Evolutionary conservation across 768 basidiomycete species (phyloP).

Genomic region (Pleurotus sapidus): DNA sequence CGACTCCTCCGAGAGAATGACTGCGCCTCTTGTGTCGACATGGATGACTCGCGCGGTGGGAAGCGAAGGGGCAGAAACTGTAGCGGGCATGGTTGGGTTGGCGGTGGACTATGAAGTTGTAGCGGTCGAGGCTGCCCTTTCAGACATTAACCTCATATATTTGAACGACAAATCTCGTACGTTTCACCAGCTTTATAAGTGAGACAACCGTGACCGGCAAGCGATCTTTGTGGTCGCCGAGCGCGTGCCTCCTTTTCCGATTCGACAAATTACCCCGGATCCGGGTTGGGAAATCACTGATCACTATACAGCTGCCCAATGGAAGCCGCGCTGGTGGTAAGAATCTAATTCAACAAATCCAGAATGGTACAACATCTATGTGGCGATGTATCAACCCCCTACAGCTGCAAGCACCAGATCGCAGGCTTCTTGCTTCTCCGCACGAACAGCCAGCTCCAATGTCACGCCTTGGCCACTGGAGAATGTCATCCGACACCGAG

Average conservation of each 20-base stretch:
- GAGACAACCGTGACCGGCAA: constrained; percentile 1
- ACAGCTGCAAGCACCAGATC: constrained; percentile 90
- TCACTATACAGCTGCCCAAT: background rate
- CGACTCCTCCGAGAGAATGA: constrained; percentile 92
- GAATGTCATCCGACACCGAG: constrained; percentile 94
- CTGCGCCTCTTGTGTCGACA: constrained; percentile 91
- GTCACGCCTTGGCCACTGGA: constrained; percentile 89
- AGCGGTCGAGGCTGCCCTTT: too few species aligned
- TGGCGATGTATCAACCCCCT: constrained; percentile 43
- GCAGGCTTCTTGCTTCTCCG: constrained; percentile 86
- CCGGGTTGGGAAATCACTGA: background rate
- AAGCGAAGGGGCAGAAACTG: constrained; percentile 56
- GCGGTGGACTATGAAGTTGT: too few species aligned
- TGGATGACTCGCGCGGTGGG: constrained; percentile 86
- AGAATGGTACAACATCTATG: constrained; percentile 7
- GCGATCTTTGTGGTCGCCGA: constrained; percentile 1
- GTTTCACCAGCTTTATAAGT: constrained; percentile 4
- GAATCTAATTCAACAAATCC: constrained; percentile 14
- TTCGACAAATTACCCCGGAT: background rate
- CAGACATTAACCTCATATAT: constrained; percentile 1
- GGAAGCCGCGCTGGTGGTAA: constrained; percentile 6
- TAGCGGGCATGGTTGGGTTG: too few species aligned
- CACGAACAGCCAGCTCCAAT: constrained; percentile 86
- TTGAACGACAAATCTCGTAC: background rate
- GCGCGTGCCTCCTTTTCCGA: background rate